Percentiles rank a stretch among this genome's conserved stretches.
These are phyloP conservation scores for Rhodofomes roseus DNA, from an alignment of 1,284 basidiomycete species.

Conservation along the genomic window DNA sequence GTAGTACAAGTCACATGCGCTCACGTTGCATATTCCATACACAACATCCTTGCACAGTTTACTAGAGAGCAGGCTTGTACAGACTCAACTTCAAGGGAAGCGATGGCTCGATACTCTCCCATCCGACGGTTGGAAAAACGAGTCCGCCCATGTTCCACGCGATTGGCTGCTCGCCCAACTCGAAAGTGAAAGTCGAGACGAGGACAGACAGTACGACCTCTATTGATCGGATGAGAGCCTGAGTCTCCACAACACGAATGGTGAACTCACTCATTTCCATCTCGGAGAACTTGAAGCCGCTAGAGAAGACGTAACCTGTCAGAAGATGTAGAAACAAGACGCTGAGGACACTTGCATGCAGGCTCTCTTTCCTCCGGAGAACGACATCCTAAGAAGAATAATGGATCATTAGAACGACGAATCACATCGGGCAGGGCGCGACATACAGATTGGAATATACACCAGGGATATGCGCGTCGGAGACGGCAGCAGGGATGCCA, in stretches of 20 bases:
- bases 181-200: neutral
- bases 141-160: neutral
- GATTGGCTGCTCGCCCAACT: neutral
- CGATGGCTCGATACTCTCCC: neutral
- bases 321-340: too few relatives aligned
- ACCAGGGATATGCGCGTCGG: slow-evolving; percentile 13
- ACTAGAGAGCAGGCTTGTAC: too few relatives aligned
- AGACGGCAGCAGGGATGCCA: neutral
- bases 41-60: too few relatives aligned
- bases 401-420: too few relatives aligned
- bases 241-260: neutral
- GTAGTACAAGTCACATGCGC: too few relatives aligned
- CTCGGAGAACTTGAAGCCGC: neutral
- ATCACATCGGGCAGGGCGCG: too few relatives aligned
- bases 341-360: slow-evolving; percentile 8
- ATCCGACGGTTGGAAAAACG: neutral
- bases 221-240: neutral
- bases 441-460: slow-evolving; percentile 19
- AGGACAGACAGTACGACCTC: neutral
- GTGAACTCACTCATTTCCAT: neutral
- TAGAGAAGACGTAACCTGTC: neutral
- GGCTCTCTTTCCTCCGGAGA: slow-evolving; percentile 2
- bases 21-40: too few relatives aligned
- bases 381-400: neutral
- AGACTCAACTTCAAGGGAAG: neutral